A percentile compares a stretch with the other conserved stretches of the same genome.
Evolutionary conservation across 805 yeast species (phyloP).

Genomic region (Monosporozyma siamensis): DNA sequence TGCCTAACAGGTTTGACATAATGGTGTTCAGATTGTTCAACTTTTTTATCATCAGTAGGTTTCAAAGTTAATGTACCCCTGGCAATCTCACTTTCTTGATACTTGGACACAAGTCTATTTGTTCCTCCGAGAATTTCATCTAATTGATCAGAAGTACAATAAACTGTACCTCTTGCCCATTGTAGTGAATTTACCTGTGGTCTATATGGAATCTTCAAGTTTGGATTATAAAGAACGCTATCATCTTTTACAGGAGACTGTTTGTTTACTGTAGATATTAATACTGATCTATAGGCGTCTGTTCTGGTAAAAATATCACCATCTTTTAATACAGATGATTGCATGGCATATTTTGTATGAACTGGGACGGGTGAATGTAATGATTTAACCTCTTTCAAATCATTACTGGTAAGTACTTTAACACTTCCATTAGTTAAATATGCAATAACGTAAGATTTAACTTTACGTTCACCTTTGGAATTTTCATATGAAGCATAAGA

Average conservation of each 20-base stretch:
- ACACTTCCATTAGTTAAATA: slow-evolving; percentile 40
- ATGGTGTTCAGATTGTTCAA: slow-evolving; percentile 4
- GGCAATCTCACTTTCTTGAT: slow-evolving; percentile 51
- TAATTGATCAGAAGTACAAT: slow-evolving; percentile 53
- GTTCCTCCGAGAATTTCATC: slow-evolving; percentile 65
- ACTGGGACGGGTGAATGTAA: slow-evolving; percentile 37
- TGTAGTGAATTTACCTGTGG: slow-evolving; percentile 73
- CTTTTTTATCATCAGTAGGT: slow-evolving; percentile 12
- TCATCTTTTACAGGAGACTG: slow-evolving; percentile 16
- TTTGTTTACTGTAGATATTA: slow-evolving; percentile 40
- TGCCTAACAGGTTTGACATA: slow-evolving; percentile 44
- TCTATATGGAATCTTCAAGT: slow-evolving; percentile 60
- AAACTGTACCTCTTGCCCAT: slow-evolving; percentile 75
- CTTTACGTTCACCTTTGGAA: slow-evolving; percentile 19
- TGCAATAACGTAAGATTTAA: slow-evolving; percentile 41
- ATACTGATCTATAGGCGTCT: slow-evolving; percentile 43
- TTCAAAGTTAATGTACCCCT: slow-evolving; percentile 31
- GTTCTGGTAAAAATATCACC: slow-evolving; percentile 53
- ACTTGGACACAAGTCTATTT: slow-evolving; percentile 51
- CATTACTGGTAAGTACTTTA: slow-evolving; percentile 45
- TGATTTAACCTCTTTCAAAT: slow-evolving; percentile 48
- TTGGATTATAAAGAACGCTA: slow-evolving; percentile 63
- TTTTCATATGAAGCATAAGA: slow-evolving; percentile 31
- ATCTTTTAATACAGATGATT: slow-evolving; percentile 40
- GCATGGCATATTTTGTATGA: slow-evolving; percentile 34